These are phyloP conservation scores for Nicotiana tomentosiformis DNA, from an alignment of 257 asterid species.

Conservation along the genomic window DNA sequence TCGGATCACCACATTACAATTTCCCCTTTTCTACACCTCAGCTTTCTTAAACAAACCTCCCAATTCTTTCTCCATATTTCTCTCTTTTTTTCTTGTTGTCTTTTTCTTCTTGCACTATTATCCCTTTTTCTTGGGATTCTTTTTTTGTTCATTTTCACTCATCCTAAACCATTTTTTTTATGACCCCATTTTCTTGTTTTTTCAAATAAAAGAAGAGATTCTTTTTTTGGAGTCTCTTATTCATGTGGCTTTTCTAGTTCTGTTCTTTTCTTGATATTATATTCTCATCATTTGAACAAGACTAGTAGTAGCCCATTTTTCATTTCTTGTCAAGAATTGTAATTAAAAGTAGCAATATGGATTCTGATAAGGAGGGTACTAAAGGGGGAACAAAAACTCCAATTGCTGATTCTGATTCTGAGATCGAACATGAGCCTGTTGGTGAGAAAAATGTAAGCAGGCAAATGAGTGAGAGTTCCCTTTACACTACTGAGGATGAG, in stretches of 20 bases:
- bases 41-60: background rate
- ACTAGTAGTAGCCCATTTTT: background rate
- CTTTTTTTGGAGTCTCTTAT: slow-evolving; percentile 1
- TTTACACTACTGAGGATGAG: slow-evolving; percentile 50
- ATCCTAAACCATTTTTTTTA: background rate
- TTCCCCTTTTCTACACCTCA: slow-evolving; percentile 12
- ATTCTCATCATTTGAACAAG: background rate
- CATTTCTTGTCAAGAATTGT: background rate
- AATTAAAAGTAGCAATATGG: slow-evolving; percentile 19
- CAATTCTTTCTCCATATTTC: background rate
- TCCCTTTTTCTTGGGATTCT: background rate
- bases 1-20: slow-evolving; percentile 42
- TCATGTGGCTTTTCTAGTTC: background rate
- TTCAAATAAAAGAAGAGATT: background rate
- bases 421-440: slow-evolving; percentile 14
- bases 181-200: slow-evolving; percentile 6
- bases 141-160: background rate
- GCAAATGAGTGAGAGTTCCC: slow-evolving; percentile 35
- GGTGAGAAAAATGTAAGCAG: slow-evolving; percentile 21
- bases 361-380: slow-evolving; percentile 22
- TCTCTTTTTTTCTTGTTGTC: background rate
- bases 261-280: background rate
- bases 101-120: background rate
- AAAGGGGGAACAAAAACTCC: slow-evolving; percentile 6
- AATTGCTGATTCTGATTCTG: slow-evolving; percentile 7